phyloP scores from a whole-genome alignment of 2,329 filamentous ascomycete species.

The Orbilia oligospora region DNA sequence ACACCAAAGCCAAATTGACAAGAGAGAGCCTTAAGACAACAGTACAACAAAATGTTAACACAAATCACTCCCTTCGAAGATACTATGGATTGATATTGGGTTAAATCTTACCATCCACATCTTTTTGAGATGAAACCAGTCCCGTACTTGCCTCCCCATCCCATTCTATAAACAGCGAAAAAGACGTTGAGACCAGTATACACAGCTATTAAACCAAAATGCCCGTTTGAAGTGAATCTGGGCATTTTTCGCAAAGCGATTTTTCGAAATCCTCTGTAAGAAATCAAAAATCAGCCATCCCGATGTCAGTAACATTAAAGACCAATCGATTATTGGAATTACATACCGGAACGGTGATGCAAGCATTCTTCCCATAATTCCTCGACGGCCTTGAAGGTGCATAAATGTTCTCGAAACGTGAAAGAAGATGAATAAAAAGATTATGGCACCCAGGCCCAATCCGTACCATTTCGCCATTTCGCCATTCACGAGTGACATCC shows the following conservation, averaged over 20 bases:
- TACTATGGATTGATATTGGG: background rate
- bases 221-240: conserved; percentile 68
- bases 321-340: background rate
- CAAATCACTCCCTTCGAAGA: background rate
- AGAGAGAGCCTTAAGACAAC: conserved; percentile 68
- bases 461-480: conserved; percentile 56
- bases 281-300: conserved; percentile 21
- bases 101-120: conserved; percentile 64
- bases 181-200: conserved; percentile 67
- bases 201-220: conserved; percentile 66
- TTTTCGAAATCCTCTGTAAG: conserved; percentile 59
- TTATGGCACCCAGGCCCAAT: conserved; percentile 54
- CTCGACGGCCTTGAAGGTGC: conserved; percentile 60
- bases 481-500: conserved; percentile 48
- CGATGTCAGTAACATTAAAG: background rate
- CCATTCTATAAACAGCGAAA: conserved; percentile 66
- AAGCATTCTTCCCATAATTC: conserved; percentile 60
- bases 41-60: conserved; percentile 4
- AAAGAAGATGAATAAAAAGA: conserved; percentile 62
- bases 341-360: conserved; percentile 61
- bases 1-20: conserved; percentile 71
- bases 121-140: conserved; percentile 64
- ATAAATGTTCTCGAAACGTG: conserved; percentile 62
- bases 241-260: conserved; percentile 65
- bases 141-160: conserved; percentile 62